Evolutionary conservation across 805 yeast genomes (phyloP), one percentile per base, ranked within the genome.

Genomic region (Metschnikowia corniflorae): DNA sequence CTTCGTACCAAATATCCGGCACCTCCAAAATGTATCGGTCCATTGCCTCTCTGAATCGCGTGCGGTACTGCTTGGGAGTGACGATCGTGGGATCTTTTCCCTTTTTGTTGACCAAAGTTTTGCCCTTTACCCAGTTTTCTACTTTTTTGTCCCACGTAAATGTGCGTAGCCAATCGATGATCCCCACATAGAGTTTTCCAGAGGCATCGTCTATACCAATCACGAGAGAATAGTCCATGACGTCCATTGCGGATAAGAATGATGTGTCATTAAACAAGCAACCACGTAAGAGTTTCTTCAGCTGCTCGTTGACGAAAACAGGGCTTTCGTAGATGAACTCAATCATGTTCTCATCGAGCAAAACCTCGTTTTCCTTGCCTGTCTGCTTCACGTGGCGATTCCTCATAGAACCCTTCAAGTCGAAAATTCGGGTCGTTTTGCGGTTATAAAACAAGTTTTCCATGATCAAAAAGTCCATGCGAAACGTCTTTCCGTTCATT

Each of bases 121-220:
- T 84, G 39, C 95, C 98, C 57, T 93, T 93, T 24, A 93, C 98
- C 98, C 98, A 93, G 57, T 95, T 88, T 58, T 93, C 99, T 18
- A 93, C 77, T 60, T 89, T 93, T 61, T 93, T 93, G 54, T 93
- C 99, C 99, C 99, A 93, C 0, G 99, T 93, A 53, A 91, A 93
- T 0, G 98, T 88, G 41, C 99, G 65, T 29, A 93, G 80, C 69
- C 94, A 93, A 59, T 93, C 86, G 43, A 93, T 89, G 26, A 93
- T 89, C 3, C 99, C 99, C 10, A 89, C 96, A 14, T 88, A 87
- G 24, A 93, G 68, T 37, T 81, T 81, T 34, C 74, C 73, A 16
- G 76, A 73, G 9, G 65, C 57, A 30, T 68, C 71, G 55, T 93
- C 95, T 26, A 93, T 86, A 0, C 97, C 99, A 42, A 93, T 82